Evolutionary conservation across 805 yeast species (phyloP).

Genomic region (Metschnikowia proteae): DNA sequence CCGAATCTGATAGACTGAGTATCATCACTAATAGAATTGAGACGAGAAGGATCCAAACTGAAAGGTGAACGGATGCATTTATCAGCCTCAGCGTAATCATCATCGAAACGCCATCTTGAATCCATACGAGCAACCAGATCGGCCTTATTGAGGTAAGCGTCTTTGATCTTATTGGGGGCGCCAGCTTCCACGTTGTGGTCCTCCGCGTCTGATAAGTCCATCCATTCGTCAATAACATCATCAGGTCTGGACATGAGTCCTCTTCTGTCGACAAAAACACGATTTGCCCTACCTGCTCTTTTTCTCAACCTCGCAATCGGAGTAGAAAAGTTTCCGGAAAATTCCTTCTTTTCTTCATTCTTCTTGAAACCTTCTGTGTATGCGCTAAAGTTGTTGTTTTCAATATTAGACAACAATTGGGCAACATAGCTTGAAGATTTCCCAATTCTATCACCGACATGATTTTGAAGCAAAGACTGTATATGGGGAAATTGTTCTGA

Average conservation of each 20-base stretch:
- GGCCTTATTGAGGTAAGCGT: slow-evolving; percentile 45
- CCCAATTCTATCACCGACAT: slow-evolving; percentile 20
- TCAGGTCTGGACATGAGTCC: slow-evolving; percentile 41
- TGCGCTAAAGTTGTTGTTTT: slow-evolving; percentile 37
- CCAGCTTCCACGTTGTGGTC: slow-evolving; percentile 13
- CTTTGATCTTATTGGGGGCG: slow-evolving; percentile 15
- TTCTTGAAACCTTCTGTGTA: slow-evolving; percentile 37
- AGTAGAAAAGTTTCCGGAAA: slow-evolving; percentile 37
- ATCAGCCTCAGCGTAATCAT: slow-evolving; percentile 45
- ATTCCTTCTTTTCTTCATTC: slow-evolving; percentile 15
- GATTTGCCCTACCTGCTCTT: slow-evolving; percentile 69
- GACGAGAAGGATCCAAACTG: slow-evolving; percentile 72
- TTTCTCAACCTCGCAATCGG: slow-evolving; percentile 63
- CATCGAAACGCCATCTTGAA: slow-evolving; percentile 67
- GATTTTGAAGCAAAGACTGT: slow-evolving; percentile 35
- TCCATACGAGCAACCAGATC: slow-evolving; percentile 48
- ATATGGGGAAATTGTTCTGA: slow-evolving; percentile 48
- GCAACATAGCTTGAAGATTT: slow-evolving; percentile 34
- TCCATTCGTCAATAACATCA: slow-evolving; percentile 37
- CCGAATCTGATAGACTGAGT: slow-evolving; percentile 92
- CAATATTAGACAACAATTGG: slow-evolving; percentile 37
- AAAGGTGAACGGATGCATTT: slow-evolving; percentile 45
- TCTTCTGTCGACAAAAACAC: slow-evolving; percentile 71
- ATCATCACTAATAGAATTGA: slow-evolving; percentile 78
- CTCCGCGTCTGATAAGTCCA: slow-evolving; percentile 37